Evolutionary conservation across 345 rosid genomes (phyloP).

Genomic region (Aquilaria yunnanensis): DNA sequence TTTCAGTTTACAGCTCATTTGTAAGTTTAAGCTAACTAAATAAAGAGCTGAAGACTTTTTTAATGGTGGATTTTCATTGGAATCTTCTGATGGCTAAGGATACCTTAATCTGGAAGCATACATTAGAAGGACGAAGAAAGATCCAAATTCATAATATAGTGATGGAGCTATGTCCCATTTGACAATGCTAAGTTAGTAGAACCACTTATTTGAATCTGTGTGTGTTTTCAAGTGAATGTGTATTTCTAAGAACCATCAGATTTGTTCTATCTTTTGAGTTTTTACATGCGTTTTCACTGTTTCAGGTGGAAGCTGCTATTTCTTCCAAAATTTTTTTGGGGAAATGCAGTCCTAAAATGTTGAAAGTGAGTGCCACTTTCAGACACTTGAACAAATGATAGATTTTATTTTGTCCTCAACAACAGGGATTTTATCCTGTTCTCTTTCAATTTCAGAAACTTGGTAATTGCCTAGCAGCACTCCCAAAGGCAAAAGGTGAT

Average conservation of each 20-base stretch:
- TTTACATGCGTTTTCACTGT: conserved; percentile 5
- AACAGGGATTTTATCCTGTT: conserved; percentile 6
- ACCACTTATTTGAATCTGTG: too few relatives aligned
- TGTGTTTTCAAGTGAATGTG: too few relatives aligned
- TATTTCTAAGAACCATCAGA: neutral
- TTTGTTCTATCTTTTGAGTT: conserved; percentile 1
- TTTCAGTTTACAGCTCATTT: too few relatives aligned
- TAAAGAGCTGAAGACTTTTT: too few relatives aligned
- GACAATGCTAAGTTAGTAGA: too few relatives aligned
- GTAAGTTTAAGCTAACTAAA: too few relatives aligned
- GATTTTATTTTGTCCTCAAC: conserved; percentile 11
- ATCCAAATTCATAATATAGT: too few relatives aligned
- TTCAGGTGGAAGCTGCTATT: conserved; percentile 69
- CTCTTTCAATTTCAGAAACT: conserved; percentile 52
- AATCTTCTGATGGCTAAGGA: too few relatives aligned
- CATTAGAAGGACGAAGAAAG: too few relatives aligned
- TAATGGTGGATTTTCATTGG: too few relatives aligned
- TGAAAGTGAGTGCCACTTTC: conserved; percentile 41
- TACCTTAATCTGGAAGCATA: too few relatives aligned
- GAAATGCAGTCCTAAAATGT: conserved; percentile 43
- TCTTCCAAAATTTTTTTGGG: conserved; percentile 57
- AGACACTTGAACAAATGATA: conserved; percentile 8
- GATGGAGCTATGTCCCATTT: too few relatives aligned
- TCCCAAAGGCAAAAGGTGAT: conserved; percentile 82
- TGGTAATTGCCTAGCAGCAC: conserved; percentile 68